Evolutionary conservation across 2,329 filamentous ascomycete species (phyloP).

Genomic region (Waltergamsia citrina): DNA sequence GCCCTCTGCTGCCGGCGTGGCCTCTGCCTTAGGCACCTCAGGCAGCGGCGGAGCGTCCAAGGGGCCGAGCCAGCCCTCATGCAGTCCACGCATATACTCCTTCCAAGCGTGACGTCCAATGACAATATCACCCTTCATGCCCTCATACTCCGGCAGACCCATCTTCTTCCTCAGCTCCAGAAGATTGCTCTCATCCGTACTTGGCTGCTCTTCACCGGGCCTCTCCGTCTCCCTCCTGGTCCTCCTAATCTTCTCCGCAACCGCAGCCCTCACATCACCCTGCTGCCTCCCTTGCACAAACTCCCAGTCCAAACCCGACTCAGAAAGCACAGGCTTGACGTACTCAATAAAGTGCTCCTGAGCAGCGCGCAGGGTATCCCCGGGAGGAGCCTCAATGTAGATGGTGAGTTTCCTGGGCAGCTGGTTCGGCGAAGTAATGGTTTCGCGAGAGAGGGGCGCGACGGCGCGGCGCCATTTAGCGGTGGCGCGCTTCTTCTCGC

Average conservation of each 20-base stretch:
- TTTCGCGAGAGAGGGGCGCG: conserved; percentile 71
- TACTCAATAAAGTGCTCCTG: conserved; percentile 96
- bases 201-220: conserved; percentile 35
- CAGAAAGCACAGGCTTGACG: conserved; percentile 83
- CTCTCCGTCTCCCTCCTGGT: conserved; percentile 49
- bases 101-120: conserved; percentile 94
- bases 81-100: conserved; percentile 85
- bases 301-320: conserved; percentile 89
- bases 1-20: conserved; percentile 8
- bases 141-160: conserved; percentile 62
- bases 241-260: conserved; percentile 79
- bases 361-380: conserved; percentile 73
- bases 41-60: conserved; percentile 46
- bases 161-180: conserved; percentile 54
- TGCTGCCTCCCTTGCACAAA: conserved; percentile 86
- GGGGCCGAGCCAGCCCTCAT: conserved; percentile 94
- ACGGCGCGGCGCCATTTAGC: conserved; percentile 82
- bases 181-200: conserved; percentile 44
- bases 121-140: conserved; percentile 73
- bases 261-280: conserved; percentile 81
- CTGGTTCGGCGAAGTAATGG: conserved; percentile 55
- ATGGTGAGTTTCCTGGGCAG: conserved; percentile 80
- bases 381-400: conserved; percentile 77
- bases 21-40: not conserved
- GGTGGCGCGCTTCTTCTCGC: conserved; percentile 77